Evolutionary conservation across 768 basidiomycete genomes (phyloP).

Genomic region (Macrolepiota fuliginosa): DNA sequence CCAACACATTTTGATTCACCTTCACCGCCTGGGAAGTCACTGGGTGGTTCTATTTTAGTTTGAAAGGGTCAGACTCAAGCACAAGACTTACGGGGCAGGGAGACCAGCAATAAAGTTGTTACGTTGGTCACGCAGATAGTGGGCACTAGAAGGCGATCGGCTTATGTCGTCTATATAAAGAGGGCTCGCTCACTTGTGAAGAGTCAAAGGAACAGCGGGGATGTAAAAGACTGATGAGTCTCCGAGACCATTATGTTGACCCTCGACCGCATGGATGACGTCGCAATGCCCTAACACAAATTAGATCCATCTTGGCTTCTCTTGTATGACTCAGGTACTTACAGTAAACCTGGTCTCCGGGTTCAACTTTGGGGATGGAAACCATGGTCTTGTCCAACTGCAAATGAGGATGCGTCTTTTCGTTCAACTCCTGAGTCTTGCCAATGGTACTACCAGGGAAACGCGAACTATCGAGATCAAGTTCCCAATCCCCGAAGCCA

Average conservation of each 20-base stretch:
- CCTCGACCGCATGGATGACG: constrained; percentile 54
- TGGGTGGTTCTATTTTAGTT: not conserved
- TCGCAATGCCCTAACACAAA: constrained; percentile 60
- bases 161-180: not conserved
- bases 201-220: constrained; percentile 49
- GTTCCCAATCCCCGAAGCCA: constrained; percentile 49
- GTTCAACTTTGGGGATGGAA: constrained; percentile 53
- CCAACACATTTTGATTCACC: constrained; percentile 45
- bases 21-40: constrained; percentile 50
- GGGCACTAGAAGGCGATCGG: constrained; percentile 30
- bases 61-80: not conserved
- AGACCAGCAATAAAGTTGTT: constrained; percentile 43
- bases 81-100: constrained; percentile 43
- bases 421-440: constrained; percentile 53
- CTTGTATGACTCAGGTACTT: constrained; percentile 11
- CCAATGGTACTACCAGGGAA: constrained; percentile 59
- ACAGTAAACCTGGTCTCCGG: constrained; percentile 67
- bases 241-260: constrained; percentile 38
- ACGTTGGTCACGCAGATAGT: constrained; percentile 49
- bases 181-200: constrained; percentile 57
- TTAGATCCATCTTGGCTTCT: constrained; percentile 27
- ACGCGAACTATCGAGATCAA: constrained; percentile 45
- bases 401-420: constrained; percentile 62
- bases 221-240: constrained; percentile 61
- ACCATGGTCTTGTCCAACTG: constrained; percentile 53